Evolutionary conservation across 208 protist genomes (phyloP).

Genomic region (Leishmania turanica): DNA sequence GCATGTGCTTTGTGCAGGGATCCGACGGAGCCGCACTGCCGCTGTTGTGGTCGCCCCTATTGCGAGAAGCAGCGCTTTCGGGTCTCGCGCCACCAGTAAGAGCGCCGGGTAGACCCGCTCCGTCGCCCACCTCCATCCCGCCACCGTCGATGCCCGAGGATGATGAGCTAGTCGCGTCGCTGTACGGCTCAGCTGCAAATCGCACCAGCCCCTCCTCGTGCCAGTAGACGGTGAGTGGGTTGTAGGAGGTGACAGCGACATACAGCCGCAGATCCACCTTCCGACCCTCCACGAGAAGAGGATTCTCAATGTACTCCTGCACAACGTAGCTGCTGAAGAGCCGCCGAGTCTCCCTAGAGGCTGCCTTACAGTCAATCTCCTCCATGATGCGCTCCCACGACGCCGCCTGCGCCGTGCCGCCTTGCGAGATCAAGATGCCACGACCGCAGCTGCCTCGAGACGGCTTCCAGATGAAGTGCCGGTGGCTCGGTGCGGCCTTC

Average conservation of each 20-base stretch:
- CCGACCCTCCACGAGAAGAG: slow-evolving; percentile 90
- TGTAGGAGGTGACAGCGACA: slow-evolving; percentile 90
- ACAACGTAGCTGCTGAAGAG: slow-evolving; percentile 82
- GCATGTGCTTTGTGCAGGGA: neutral
- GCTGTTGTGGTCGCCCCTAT: neutral
- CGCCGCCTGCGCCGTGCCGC: slow-evolving; percentile 38
- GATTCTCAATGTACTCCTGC: slow-evolving; percentile 94
- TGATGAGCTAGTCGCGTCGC: neutral
- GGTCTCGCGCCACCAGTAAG: neutral
- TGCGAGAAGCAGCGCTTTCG: neutral
- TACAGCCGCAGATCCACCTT: slow-evolving; percentile 97
- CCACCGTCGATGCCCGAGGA: slow-evolving; percentile 3
- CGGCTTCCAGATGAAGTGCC: slow-evolving; percentile 91
- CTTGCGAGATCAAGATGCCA: slow-evolving; percentile 79
- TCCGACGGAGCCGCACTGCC: neutral
- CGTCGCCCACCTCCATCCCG: neutral
- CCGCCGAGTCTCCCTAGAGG: slow-evolving; percentile 16
- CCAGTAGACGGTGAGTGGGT: slow-evolving; percentile 90
- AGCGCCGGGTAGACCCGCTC: neutral
- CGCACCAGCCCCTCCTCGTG: slow-evolving; percentile 95
- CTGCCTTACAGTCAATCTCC: slow-evolving; percentile 55
- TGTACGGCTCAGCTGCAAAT: slow-evolving; percentile 93
- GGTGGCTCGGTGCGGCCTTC: slow-evolving; percentile 25
- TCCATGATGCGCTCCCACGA: slow-evolving; percentile 57
- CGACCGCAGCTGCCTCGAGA: slow-evolving; percentile 89